A percentile compares a stretch with the other conserved stretches of the same genome.
Conservation (phyloP, 2,329 filamentous ascomycete species). For the Pseudogymnoascus sp. region DNA sequence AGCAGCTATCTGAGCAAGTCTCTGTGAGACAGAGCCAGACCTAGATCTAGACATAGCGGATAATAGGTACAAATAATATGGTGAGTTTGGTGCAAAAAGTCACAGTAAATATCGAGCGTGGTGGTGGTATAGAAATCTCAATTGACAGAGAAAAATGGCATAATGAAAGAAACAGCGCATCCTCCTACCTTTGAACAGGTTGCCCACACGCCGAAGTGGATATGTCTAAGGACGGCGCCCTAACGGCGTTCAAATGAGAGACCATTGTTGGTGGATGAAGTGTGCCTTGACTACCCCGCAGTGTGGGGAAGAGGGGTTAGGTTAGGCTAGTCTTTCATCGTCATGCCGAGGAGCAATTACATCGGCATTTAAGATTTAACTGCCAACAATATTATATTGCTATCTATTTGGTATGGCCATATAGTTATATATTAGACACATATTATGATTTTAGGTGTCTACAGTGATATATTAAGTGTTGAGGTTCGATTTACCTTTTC, state of each 20-base stretch:
- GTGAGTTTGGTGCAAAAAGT: not conserved
- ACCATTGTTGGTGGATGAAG: not conserved
- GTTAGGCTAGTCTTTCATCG: slow-evolving; percentile 8
- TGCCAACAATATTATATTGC: not conserved
- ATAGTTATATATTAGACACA: not conserved
- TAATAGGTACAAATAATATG: not conserved
- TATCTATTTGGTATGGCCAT: not conserved
- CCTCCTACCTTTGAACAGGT: not conserved
- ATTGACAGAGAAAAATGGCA: not conserved
- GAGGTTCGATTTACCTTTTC: slow-evolving; percentile 1
- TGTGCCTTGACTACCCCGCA: not conserved
- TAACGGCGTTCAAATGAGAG: not conserved
- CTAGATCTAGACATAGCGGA: not conserved
- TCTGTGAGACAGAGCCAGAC: not conserved
- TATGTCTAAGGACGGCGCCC: not conserved
- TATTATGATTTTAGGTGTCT: not conserved
- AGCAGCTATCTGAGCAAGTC: slow-evolving; percentile 21
- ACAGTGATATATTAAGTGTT: not conserved
- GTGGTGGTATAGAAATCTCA: not conserved
- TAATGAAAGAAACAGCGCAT: not conserved
- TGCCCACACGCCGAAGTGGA: not conserved
- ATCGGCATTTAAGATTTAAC: not conserved
- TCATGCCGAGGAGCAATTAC: slow-evolving; percentile 9
- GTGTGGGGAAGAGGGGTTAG: slow-evolving; percentile 3
- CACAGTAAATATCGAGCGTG: not conserved